Base-by-base conservation (phyloP, 768 basidiomycete species). In the Hirschioporus abietinus region DNA sequence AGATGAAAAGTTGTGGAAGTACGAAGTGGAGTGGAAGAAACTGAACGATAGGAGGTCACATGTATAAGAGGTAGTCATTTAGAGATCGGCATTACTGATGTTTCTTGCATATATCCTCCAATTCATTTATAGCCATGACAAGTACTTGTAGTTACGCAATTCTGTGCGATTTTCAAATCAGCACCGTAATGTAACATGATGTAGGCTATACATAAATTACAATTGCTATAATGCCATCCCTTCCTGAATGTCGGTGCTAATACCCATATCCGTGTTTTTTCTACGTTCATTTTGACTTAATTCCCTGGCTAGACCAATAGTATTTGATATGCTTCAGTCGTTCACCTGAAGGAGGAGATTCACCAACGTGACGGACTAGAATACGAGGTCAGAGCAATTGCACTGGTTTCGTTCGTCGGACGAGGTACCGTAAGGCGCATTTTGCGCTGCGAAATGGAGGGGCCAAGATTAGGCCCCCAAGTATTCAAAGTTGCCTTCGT, bases 381-480 rank as follows among this genome's bases (percentile, higher is more conserved):
- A 20, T 52, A 52, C 5, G 42, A 12, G 42, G 5, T 52, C n/a
- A 12, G 42, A 52, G 20, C 42, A n/a, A 1, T 52, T 15, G 12
- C 20, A 52, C 42, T 52, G 20, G 1, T 20, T 15, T 15, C 42
- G 20, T 10, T 52, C 1, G 42, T 15, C 42, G 60, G 63, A 7
- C 69, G 67, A 18, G 67, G 73, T 34, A 77, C 68, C 18, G 82
- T 78, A 68, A 82, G 76, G 63, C 81, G 76, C 1, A 78, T 70
- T 7, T 80, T 70, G 15, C 81, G 76, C 63, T 66, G 77, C 36
- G 81, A 74, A 74, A 84, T 78, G 70, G 85, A 80, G 17, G 84
- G 81, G 20, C 85, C 81, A 66, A 86, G 77, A 58, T 81, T 80
- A 9, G 77, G 74, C 60, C 83, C 82, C 74, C 83, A 79, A 18